Base-by-base conservation (phyloP, 1,139 yeast genomes). In the Candida glucosophila region DNA sequence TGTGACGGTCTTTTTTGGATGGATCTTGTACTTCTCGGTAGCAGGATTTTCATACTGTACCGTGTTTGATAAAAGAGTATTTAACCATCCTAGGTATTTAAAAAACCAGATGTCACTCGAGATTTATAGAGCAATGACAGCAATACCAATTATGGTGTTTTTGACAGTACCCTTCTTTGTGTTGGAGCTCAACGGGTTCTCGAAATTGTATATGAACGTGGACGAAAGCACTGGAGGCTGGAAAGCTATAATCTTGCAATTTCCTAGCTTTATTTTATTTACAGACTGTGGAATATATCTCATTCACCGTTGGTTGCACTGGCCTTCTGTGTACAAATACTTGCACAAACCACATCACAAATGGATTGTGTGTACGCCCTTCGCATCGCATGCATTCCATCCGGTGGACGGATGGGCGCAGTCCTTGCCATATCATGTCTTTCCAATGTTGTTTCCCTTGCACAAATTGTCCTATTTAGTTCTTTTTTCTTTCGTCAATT, bases 301-400 rank as follows among this genome's bases (percentile, higher is more conserved):
- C 48, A 79, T 86, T 41, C 98, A 90, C 58, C 76, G 97, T 48
- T 73, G 83, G 71, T 67, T 90, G 44, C 98, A 90, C 54, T 82
- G 88, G 80, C 96, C 95, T 16, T 44, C 67, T 19, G 77, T 90
- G 21, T 90, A 90, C 71, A 88, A 80, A 64, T 54, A 49, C 17
- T 62, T 90, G 38, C 98, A 90, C 64, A 90, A 90, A 61, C 96
- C 97, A n/a, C 98, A 90, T 55, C 98, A 90, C 68, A 92, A 90
- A 60, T 90, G 98, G 98, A 77, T 90, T 44, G 96, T 90, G 27
- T 90, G 97, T 38, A 88, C 98, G 4, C 98, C 98, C 17, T 90
- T 80, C 58, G 98, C 98, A 2, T 85, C 95, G 8, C 97, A 88
- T 50, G 97, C 98, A 13, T 90, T 90, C 85, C 96, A 90, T 56